Percentiles rank a stretch among this genome's conserved stretches.
Evolutionary conservation across 1,139 yeast species (phyloP).

Genomic region (Starmera stellimalicola): DNA sequence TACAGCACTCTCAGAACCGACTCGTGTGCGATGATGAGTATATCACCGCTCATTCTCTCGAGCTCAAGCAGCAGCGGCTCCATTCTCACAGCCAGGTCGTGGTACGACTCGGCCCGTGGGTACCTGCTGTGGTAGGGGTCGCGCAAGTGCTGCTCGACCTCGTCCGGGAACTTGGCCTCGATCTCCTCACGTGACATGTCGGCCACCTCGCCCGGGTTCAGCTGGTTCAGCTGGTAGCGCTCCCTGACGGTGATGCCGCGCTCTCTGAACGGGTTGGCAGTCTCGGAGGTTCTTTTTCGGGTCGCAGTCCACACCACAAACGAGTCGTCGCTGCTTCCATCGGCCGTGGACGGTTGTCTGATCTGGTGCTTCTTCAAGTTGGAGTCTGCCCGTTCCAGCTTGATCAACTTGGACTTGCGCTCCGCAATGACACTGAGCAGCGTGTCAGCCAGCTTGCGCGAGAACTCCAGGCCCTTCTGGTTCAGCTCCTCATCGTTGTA

Average conservation of each 20-base stretch:
- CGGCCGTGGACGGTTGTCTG: constrained; percentile 24
- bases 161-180: constrained; percentile 51
- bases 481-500: constrained; percentile 59
- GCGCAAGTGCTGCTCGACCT: constrained; percentile 49
- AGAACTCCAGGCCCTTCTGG: constrained; percentile 45
- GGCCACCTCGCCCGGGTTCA: constrained; percentile 87
- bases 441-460: constrained; percentile 30
- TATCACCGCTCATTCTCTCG: constrained; percentile 85
- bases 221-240: constrained; percentile 75
- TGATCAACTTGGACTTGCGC: constrained; percentile 8
- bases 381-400: constrained; percentile 2
- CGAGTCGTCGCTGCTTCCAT: constrained; percentile 26
- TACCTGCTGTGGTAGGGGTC: constrained; percentile 93
- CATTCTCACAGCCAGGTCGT: constrained; percentile 87
- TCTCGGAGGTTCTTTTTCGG: constrained; percentile 70
- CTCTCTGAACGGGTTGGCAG: constrained; percentile 59
- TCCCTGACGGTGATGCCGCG: constrained; percentile 55
- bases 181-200: constrained; percentile 56
- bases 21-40: constrained; percentile 88
- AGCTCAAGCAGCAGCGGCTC: constrained; percentile 90
- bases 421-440: constrained; percentile 23
- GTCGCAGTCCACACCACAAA: constrained; percentile 90
- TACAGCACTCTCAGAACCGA: constrained; percentile 80
- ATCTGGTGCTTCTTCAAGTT: constrained; percentile 9
- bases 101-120: constrained; percentile 90